Conservation (phyloP, 75 land plant genomes). For the Picea sitchensis region DNA sequence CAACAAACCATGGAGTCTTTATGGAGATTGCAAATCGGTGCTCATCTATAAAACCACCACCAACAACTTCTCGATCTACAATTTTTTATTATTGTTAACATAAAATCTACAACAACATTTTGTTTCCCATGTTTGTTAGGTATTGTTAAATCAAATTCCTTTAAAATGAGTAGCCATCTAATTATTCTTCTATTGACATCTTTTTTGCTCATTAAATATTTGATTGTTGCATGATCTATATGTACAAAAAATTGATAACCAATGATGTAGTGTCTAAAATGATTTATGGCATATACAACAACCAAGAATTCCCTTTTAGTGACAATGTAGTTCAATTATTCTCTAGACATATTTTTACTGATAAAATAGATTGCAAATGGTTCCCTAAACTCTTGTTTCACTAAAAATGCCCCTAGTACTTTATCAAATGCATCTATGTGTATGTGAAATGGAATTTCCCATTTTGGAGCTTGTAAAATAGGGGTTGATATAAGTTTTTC, state of each 20-base stretch:
- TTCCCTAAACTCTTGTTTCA: too few species aligned
- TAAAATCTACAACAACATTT: neutral
- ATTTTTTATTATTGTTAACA: neutral
- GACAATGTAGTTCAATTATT: too few species aligned
- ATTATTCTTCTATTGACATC: neutral
- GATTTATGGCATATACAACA: too few species aligned
- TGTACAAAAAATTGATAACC: constrained; percentile 2
- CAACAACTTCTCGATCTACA: neutral
- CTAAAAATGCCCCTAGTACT: too few species aligned
- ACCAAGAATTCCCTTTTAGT: too few species aligned
- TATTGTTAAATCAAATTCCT: constrained; percentile 13
- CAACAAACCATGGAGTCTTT: neutral
- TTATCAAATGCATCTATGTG: too few species aligned
- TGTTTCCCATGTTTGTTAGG: constrained; percentile 9
- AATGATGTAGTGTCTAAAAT: neutral
- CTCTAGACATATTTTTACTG: too few species aligned
- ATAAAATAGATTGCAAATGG: too few species aligned
- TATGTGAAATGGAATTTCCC: too few species aligned
- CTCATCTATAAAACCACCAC: neutral
- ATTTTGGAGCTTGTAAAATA: too few species aligned
- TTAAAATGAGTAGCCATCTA: constrained; percentile 1
- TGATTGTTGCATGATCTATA: neutral
- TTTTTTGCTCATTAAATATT: constrained; percentile 9
- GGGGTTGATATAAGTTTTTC: too few species aligned
- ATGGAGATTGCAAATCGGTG: neutral